Evolutionary conservation across 164 flowering plant genomes (phyloP).

Genomic region (Platanus orientalis): DNA sequence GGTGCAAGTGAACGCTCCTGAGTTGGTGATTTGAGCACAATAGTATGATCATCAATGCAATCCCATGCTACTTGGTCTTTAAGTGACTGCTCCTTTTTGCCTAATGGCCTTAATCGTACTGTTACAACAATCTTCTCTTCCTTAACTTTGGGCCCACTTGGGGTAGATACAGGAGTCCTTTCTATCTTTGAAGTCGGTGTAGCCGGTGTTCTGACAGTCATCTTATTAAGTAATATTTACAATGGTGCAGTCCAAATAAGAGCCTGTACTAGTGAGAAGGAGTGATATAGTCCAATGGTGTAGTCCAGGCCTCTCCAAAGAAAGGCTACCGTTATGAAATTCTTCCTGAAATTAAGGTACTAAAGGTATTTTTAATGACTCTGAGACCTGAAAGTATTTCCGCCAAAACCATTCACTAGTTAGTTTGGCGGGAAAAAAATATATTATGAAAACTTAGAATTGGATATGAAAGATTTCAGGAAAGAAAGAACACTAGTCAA

Average conservation of each 20-base stretch:
- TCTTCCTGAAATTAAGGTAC: background rate
- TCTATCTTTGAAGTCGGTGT: conserved; percentile 55
- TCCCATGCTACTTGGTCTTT: conserved; percentile 96
- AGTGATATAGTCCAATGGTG: too few species aligned
- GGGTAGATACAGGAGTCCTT: conserved; percentile 73
- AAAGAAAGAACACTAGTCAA: background rate
- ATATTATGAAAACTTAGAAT: background rate
- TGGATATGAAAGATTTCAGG: background rate
- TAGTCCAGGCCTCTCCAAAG: conserved; percentile 1
- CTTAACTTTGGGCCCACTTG: conserved; percentile 61
- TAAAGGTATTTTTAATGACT: background rate
- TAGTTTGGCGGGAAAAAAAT: background rate
- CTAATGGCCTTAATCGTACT: conserved; percentile 81
- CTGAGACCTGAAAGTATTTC: background rate
- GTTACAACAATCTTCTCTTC: conserved; percentile 99
- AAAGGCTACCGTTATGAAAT: conserved; percentile 1
- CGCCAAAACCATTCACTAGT: background rate
- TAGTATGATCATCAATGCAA: conserved; percentile 76
- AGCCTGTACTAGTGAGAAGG: too few species aligned
- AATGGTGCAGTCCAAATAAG: too few species aligned
- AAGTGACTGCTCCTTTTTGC: conserved; percentile 56
- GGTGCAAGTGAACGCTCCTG: conserved; percentile 64
- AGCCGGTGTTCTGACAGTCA: conserved; percentile 63
- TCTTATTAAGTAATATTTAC: conserved; percentile 20
- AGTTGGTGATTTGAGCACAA: conserved; percentile 48